Evolutionary conservation across 2,329 filamentous ascomycete genomes (phyloP).

Genomic region (Diatrype stigma): DNA sequence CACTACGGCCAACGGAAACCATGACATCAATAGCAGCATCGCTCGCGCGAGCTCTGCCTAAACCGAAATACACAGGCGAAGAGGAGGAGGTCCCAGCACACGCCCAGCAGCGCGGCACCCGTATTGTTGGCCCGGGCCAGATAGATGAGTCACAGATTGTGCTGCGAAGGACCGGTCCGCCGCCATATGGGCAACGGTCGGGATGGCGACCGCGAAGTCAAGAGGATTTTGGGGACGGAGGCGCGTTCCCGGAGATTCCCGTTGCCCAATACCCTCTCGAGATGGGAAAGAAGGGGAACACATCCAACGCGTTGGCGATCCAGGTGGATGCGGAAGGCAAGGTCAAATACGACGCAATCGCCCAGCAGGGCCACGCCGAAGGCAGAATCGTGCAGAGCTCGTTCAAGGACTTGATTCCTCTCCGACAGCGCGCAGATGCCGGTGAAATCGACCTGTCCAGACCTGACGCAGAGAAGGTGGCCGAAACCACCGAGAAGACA

Average conservation of each 20-base stretch:
- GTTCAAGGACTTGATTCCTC: slow-evolving; percentile 93
- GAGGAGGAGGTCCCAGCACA: slow-evolving; percentile 74
- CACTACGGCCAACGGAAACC: slow-evolving; percentile 11
- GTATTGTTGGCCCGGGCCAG: slow-evolving; percentile 74
- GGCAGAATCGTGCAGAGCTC: slow-evolving; percentile 85
- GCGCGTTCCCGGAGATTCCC: slow-evolving; percentile 89
- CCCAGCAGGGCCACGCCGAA: slow-evolving; percentile 79
- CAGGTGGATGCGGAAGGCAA: slow-evolving; percentile 90
- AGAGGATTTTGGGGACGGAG: slow-evolving; percentile 94
- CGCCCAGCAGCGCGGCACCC: slow-evolving; percentile 71
- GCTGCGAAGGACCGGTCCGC: slow-evolving; percentile 74
- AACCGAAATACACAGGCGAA: slow-evolving; percentile 86
- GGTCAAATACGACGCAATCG: slow-evolving; percentile 95
- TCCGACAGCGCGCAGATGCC: slow-evolving; percentile 87
- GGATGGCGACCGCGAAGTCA: slow-evolving; percentile 86
- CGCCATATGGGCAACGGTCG: slow-evolving; percentile 78
- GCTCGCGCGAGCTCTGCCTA: slow-evolving; percentile 75
- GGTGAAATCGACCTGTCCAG: slow-evolving; percentile 85
- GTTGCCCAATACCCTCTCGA: slow-evolving; percentile 94
- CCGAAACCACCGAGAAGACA: slow-evolving; percentile 80
- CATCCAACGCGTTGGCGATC: slow-evolving; percentile 84
- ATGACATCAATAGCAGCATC: slow-evolving; percentile 69
- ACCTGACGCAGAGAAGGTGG: slow-evolving; percentile 79
- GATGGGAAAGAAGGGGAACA: slow-evolving; percentile 78
- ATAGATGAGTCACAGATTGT: slow-evolving; percentile 84